Conservation (phyloP, 306 rosid genomes). For the Pterocarpus macrocarpus region DNA sequence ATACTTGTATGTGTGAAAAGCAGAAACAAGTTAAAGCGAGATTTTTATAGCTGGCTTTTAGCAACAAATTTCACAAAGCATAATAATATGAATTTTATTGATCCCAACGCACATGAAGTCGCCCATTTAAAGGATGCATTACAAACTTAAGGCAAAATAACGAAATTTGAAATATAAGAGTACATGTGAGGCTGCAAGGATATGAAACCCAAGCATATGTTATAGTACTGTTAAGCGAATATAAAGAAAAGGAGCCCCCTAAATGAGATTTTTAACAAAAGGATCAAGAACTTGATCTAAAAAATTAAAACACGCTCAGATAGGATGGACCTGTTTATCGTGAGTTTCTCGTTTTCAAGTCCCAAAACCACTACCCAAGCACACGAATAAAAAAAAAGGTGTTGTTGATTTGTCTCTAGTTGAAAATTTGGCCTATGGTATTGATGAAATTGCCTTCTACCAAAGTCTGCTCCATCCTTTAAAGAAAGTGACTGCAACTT, state of each 20-base stretch:
- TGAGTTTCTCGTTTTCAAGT: not conserved
- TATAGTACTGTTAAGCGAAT: not conserved
- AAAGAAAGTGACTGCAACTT: not conserved
- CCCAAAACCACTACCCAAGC: not conserved
- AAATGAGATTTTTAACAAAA: not conserved
- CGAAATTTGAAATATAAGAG: too few relatives aligned
- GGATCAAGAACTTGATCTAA: not conserved
- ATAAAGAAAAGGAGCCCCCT: not conserved
- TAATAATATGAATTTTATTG: not conserved
- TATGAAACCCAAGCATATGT: not conserved
- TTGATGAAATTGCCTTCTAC: not conserved
- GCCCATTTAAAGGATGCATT: too few relatives aligned
- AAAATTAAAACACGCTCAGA: not conserved
- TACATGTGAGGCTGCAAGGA: not conserved
- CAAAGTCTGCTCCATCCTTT: not conserved
- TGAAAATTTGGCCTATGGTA: not conserved
- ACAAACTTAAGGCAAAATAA: not conserved
- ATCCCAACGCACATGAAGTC: too few relatives aligned
- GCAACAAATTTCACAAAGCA: too few relatives aligned
- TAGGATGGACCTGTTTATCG: not conserved
- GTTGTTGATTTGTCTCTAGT: not conserved
- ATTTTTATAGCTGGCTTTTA: too few relatives aligned
- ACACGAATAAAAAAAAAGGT: not conserved
- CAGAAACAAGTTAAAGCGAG: too few relatives aligned
- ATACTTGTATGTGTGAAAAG: too few relatives aligned